Base-by-base conservation (phyloP, 2,329 filamentous ascomycete species). In the Biscogniauxia marginata region DNA sequence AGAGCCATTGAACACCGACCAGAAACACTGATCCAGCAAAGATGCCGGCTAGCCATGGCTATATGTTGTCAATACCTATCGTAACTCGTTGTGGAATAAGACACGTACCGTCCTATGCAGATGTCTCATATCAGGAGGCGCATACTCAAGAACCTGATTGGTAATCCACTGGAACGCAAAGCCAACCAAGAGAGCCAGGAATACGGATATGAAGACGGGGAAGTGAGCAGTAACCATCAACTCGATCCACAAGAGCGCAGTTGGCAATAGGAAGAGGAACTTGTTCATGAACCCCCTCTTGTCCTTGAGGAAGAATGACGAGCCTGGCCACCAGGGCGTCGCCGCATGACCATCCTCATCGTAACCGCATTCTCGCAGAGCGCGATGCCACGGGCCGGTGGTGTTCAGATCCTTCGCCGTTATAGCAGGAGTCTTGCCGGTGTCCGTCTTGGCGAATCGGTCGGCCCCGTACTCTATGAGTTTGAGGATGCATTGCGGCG, bases 401-500 rank as follows among this genome's bases (percentile, higher is more conserved):
- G 92, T 96, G 70, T 95, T 96, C 80, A 99, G 93, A 72, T 98
- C 95, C 64, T 86, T 82, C 1, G 95, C 93, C 7, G 93, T 96
- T 52, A 87, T 83, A 0, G 87, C 84, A 0, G 95, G 95, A 7
- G 92, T 95, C 80, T 99, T 98, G 60, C 93, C 93, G 48, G 91
- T 90, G 53, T 86, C 83, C 23, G 93, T 97, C 75, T 92, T 89
- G 39, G 90, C 91, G 70, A 96, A 98, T 47, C 95, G 85, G 74
- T 99, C 95, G 22, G 93, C 87, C 48, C 95, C 96, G 72, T 97
- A 97, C 77, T 99, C 95, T 64, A 99, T 84, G 46, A 99, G 80
- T 75, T 97, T 98, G 70, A 96, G 87, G 61, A 99, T 89, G 71
- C 93, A 97, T 9, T 87, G 87, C 58, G 90, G 84, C 49, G 89